These are phyloP conservation scores for Neurospora sp. DNA, from an alignment of 495 filamentous ascomycete genomes.

Conservation along the genomic window DNA sequence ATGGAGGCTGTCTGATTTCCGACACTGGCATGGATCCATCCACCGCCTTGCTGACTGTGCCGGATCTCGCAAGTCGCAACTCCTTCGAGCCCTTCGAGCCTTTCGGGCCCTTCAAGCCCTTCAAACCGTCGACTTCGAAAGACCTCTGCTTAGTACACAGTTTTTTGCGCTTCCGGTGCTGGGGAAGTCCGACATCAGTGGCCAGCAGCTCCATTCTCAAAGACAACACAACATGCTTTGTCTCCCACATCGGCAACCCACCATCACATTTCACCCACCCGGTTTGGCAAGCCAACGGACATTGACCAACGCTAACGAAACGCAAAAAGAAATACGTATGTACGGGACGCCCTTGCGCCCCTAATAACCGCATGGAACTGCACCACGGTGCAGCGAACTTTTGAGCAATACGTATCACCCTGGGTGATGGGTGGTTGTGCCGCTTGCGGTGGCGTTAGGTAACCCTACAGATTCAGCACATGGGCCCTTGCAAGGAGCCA, in stretches of 20 bases:
- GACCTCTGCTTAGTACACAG: neutral
- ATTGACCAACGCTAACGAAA: neutral
- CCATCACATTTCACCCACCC: neutral
- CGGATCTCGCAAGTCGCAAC: neutral
- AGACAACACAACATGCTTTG: neutral
- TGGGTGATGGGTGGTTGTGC: neutral
- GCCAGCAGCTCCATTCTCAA: neutral
- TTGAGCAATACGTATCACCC: neutral
- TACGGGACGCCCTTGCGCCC: neutral
- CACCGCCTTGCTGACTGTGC: neutral
- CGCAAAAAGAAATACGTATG: neutral
- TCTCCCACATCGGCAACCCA: neutral
- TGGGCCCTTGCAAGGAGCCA: neutral
- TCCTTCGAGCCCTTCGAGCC: neutral
- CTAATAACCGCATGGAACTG: neutral
- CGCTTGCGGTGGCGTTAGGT: neutral
- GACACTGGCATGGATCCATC: too few species aligned
- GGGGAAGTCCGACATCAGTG: neutral
- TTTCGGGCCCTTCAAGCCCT: neutral
- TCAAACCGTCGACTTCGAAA: neutral
- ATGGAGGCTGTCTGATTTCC: neutral
- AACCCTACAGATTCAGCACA: neutral
- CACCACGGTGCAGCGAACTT: neutral
- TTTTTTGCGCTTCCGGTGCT: neutral
- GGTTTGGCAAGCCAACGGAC: neutral